Base-by-base conservation (phyloP, 768 basidiomycete genomes). In the Tephrocybe sp. region DNA sequence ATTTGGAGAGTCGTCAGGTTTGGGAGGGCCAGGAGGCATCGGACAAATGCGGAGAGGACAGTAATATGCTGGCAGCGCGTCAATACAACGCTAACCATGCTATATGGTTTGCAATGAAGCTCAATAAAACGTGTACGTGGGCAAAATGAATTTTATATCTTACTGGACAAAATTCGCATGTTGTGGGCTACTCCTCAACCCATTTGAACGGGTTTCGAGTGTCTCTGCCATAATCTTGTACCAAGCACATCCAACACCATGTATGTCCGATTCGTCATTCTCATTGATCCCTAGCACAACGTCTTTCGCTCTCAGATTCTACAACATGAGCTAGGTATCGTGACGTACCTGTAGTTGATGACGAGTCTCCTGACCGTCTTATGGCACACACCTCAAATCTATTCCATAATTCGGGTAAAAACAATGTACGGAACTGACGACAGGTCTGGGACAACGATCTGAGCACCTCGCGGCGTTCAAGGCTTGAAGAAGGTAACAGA, bases 371-470 rank as follows among this genome's bases (percentile, higher is more conserved):
- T 18, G 50, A 39, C 24, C 45, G 45, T 16, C 24, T 16, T 2
- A 43, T 51, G 3, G 59, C 61, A 49, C 67, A 69, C 0, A 60
- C 64, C 36, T 70, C 63, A 22, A 71, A 53, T 9, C 61, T 52
- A 40, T 66, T 59, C 67, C 65, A 72, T 0, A 64, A 42, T 38
- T 65, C 44, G 1, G 64, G 64, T 3, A 67, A 54, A 38, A 69
- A 69, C 0, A 64, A 41, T 1, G 44, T 31, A 9, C 69, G 58
- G 38, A 67, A 63, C 0, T 53, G 39, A 18, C 47, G 54, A 46
- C 66, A 68, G 0, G 68, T 68, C 47, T 71, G 71, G 0, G 71
- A 70, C 5, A 71, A 60, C 4, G 66, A 61, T 1, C 68, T 61
- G 12, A 71, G 56, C 10, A 51, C 54, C 24, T 66, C 59, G n/a